A percentile compares a stretch with the other conserved stretches of the same genome.
Evolutionary conservation across 257 asterid species (phyloP).

Genomic region (Parsonsia alboflavescens): DNA sequence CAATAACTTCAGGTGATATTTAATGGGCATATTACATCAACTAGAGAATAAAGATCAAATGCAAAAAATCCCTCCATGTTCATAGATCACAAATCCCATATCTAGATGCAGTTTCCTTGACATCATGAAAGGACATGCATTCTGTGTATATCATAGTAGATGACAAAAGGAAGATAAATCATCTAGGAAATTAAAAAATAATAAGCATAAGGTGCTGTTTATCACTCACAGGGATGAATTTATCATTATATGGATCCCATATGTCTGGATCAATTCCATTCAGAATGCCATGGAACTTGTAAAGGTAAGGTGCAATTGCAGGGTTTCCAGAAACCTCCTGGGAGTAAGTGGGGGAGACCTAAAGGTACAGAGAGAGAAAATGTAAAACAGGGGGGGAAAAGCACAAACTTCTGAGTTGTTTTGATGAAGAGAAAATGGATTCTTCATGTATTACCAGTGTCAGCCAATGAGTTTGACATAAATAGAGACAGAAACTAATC

Average conservation of each 20-base stretch:
- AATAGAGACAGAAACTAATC: not conserved
- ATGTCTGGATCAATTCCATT: conserved; percentile 98
- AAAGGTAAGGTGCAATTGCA: conserved; percentile 61
- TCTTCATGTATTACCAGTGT: not conserved
- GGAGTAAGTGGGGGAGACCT: conserved; percentile 97
- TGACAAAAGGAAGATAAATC: conserved; percentile 6
- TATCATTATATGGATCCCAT: conserved; percentile 96
- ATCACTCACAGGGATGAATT: conserved; percentile 74
- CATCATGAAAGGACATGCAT: no score
- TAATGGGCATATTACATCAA: no score
- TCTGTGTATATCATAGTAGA: not conserved
- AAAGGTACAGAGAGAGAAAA: conserved; percentile 22
- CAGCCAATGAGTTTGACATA: conserved; percentile 5
- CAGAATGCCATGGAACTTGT: conserved; percentile 90
- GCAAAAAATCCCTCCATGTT: no score
- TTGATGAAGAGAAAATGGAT: not conserved
- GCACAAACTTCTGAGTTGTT: not conserved
- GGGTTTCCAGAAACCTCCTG: conserved; percentile 81
- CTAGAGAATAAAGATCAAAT: no score
- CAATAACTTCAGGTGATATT: no score
- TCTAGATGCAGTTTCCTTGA: no score
- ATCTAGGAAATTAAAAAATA: not conserved
- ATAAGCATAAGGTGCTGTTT: not conserved
- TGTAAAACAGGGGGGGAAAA: not conserved
- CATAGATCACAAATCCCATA: no score